Conservation (phyloP, 1,139 yeast species). For the Saccharomycopsis hybrid region DNA sequence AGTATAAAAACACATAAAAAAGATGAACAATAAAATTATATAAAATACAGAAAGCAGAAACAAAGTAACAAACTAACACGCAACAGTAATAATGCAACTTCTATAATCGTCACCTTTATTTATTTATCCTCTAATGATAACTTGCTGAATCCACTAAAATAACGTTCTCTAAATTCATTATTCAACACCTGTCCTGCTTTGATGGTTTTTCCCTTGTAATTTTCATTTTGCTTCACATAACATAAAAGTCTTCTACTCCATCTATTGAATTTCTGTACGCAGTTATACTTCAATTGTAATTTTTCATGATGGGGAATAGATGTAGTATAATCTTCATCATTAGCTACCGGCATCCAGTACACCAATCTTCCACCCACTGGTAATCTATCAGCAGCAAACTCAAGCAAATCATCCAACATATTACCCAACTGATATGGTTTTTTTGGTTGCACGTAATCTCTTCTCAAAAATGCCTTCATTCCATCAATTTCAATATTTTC, state of each 20-base stretch:
- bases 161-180: constrained; percentile 69
- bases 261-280: constrained; percentile 84
- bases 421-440: constrained; percentile 80
- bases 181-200: constrained; percentile 33
- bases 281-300: constrained; percentile 61
- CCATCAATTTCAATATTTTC: constrained; percentile 72
- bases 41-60: too few relatives aligned
- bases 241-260: constrained; percentile 88
- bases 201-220: constrained; percentile 51
- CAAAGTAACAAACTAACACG: too few relatives aligned
- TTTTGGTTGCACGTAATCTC: constrained; percentile 88
- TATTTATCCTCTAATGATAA: too few relatives aligned
- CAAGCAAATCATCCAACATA: constrained; percentile 67
- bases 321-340: constrained; percentile 68
- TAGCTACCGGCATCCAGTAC: constrained; percentile 98
- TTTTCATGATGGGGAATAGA: constrained; percentile 74
- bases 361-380: constrained; percentile 75
- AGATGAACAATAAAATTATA: too few relatives aligned
- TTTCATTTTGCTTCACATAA: constrained; percentile 58
- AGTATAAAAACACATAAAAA: too few relatives aligned
- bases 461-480: constrained; percentile 65
- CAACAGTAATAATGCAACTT: too few relatives aligned
- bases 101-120: too few relatives aligned
- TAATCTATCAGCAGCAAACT: constrained; percentile 65
- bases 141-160: constrained; percentile 70